phyloP scores from a whole-genome alignment of 345 rosid species.

The Pugionium cornutum region DNA sequence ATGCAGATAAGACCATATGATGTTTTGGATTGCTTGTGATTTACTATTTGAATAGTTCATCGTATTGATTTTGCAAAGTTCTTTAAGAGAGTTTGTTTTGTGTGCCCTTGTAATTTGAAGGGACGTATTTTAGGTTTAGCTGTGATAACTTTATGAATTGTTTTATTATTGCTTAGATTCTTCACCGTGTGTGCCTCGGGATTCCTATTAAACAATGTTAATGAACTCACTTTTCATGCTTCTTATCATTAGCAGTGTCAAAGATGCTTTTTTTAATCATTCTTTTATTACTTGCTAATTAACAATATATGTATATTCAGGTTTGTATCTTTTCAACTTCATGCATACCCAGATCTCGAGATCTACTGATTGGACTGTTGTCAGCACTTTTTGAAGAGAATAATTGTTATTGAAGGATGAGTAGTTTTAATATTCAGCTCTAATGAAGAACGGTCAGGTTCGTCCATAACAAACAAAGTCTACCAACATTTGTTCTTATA shows the following conservation, averaged over 20 bases:
- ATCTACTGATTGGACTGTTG: no score
- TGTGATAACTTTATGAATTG: neutral
- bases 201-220: constrained; percentile 37
- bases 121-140: neutral
- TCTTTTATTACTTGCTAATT: constrained; percentile 11
- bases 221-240: constrained; percentile 22
- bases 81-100: no score
- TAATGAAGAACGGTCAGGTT: constrained; percentile 42
- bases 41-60: no score
- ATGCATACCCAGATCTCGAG: no score
- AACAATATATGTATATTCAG: constrained; percentile 13
- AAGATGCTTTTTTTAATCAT: neutral
- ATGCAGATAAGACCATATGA: no score
- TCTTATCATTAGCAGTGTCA: constrained; percentile 20
- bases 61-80: no score
- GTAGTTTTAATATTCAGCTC: constrained; percentile 10
- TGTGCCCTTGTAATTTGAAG: neutral
- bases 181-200: neutral
- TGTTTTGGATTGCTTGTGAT: no score
- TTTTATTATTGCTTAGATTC: no score
- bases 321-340: neutral
- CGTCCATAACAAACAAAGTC: neutral
- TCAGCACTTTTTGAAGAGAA: constrained; percentile 15
- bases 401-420: constrained; percentile 17
- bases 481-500: no score